phyloP scores from a whole-genome alignment of 257 asterid genomes.

The Ophiorrhiza pumila region DNA sequence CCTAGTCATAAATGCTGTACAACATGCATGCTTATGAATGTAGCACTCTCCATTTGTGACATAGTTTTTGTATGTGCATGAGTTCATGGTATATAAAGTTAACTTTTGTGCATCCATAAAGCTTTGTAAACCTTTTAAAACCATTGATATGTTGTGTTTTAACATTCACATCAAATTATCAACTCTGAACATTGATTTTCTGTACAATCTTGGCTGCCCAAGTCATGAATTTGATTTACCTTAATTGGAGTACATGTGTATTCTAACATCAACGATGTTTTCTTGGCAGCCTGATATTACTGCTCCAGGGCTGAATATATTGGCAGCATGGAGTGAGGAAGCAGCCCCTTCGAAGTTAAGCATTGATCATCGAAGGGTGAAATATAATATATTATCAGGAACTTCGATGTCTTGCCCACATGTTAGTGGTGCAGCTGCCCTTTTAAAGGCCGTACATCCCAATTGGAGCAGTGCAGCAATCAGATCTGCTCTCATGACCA shows the following conservation, averaged over 20 bases:
- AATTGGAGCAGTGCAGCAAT: conserved; percentile 92
- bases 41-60: too few relatives aligned
- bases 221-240: not conserved
- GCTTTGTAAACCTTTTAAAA: too few relatives aligned
- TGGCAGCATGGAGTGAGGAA: conserved; percentile 98
- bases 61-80: too few relatives aligned
- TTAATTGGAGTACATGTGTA: not conserved
- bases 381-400: conserved; percentile 71
- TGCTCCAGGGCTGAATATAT: conserved; percentile 79
- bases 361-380: conserved; percentile 50
- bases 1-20: too few relatives aligned
- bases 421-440: conserved; percentile 66
- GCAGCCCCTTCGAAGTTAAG: conserved; percentile 67
- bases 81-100: too few relatives aligned
- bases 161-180: too few relatives aligned
- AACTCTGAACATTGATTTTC: too few relatives aligned
- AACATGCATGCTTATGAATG: too few relatives aligned
- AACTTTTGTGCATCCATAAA: too few relatives aligned
- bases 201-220: too few relatives aligned
- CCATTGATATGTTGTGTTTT: too few relatives aligned
- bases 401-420: conserved; percentile 98
- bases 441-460: conserved; percentile 87
- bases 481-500: conserved; percentile 79
- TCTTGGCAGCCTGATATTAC: conserved; percentile 81
- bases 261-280: not conserved